These are phyloP conservation scores for Crepidotus sp. DNA, from an alignment of 1,284 basidiomycete genomes.

Conservation along the genomic window DNA sequence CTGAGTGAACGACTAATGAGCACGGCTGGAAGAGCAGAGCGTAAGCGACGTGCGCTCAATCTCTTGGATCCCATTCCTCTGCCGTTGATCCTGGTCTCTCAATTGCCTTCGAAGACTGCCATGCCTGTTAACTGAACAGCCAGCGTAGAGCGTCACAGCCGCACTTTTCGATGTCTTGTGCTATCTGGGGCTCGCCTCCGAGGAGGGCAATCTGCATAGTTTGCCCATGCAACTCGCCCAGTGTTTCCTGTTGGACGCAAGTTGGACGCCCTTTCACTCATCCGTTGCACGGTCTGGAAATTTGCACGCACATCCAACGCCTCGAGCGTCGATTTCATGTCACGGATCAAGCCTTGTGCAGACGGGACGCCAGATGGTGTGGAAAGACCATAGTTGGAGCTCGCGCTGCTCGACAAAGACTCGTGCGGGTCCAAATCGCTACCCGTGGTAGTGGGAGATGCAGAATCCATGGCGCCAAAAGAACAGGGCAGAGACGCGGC, in stretches of 20 bases:
- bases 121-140: neutral
- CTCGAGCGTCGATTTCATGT: constrained; percentile 16
- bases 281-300: neutral
- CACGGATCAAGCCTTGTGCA: constrained; percentile 16
- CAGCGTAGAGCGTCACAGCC: constrained; percentile 8
- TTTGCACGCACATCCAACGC: constrained; percentile 19
- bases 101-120: constrained; percentile 36
- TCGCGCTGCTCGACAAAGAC: constrained; percentile 10
- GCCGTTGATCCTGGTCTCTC: constrained; percentile 32
- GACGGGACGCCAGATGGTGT: constrained; percentile 18
- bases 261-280: too few relatives aligned
- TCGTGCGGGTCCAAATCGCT: constrained; percentile 11
- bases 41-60: constrained; percentile 35
- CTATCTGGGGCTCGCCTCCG: constrained; percentile 25
- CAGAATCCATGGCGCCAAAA: constrained; percentile 5
- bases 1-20: constrained; percentile 21
- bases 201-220: constrained; percentile 25
- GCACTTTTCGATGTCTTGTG: constrained; percentile 21
- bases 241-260: constrained; percentile 22
- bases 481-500: neutral
- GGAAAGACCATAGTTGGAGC: constrained; percentile 14
- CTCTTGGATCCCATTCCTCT: constrained; percentile 36
- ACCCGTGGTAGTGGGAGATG: constrained; percentile 4
- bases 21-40: neutral
- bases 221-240: constrained; percentile 29